Conservation (phyloP, 2,329 filamentous ascomycete species). For the Colletotrichum cuscutae region DNA sequence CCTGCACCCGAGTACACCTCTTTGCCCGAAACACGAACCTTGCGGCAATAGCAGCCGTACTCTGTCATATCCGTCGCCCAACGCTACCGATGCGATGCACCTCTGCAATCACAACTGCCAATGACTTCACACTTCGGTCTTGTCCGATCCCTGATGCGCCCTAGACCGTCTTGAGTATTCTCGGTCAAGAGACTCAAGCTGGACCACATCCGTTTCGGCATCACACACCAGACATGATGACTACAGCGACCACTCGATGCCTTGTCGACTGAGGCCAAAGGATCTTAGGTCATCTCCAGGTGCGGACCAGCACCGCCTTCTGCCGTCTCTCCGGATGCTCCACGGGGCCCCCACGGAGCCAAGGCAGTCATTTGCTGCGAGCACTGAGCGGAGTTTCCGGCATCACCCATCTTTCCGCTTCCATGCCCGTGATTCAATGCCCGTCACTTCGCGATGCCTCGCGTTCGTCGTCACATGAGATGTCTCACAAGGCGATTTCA, state of each 20-base stretch:
- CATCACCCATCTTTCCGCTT: neutral
- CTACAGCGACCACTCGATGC: constrained; percentile 13
- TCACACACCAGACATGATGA: constrained; percentile 13
- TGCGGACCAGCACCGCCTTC: neutral
- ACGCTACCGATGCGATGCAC: neutral
- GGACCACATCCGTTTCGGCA: neutral
- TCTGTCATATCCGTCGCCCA: neutral
- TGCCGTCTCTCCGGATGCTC: constrained; percentile 5
- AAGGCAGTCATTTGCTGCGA: neutral
- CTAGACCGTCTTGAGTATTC: neutral
- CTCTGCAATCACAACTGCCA: constrained; percentile 5
- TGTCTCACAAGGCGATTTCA: neutral
- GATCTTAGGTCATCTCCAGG: constrained; percentile 26
- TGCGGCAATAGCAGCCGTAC: neutral
- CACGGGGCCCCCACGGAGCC: constrained; percentile 13
- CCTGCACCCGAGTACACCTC: constrained; percentile 8
- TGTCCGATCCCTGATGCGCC: constrained; percentile 12
- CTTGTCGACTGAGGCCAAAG: neutral
- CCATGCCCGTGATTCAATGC: neutral
- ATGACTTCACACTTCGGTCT: constrained; percentile 22
- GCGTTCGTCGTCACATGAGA: constrained; percentile 9
- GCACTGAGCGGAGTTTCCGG: constrained; percentile 13
- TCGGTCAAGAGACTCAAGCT: neutral
- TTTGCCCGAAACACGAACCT: constrained; percentile 13
- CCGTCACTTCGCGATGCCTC: neutral